Base-by-base conservation (phyloP, 257 asterid species). In the Solanum tarijense region DNA sequence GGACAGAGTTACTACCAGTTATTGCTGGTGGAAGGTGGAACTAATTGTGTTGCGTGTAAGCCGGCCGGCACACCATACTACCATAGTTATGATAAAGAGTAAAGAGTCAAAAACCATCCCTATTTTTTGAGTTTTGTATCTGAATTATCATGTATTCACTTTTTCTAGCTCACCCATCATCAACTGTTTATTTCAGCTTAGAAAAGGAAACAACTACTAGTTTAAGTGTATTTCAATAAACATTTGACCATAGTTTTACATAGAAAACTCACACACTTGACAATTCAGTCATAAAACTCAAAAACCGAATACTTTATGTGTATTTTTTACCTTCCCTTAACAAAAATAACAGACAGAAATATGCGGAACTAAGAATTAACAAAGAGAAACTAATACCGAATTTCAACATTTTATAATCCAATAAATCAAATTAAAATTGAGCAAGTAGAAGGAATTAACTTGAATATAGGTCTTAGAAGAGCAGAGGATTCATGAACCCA, bases 381-480 rank as follows among this genome's bases (percentile, higher is more conserved):
- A 69, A 31, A 71, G 39, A 71, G 23, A 71, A 16, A 18, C n/a
- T 8, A 7, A 34, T 9, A 38, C 29, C 84, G 27, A 78, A 25
- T 78, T 25, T 79, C 32, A 6, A n/a, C 34, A 79, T 27, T 43
- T 3, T 27, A 43, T 41, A 43, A 3, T 41, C 65, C 25, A 16
- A 20, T 16, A 41, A 34, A 41, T 39, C 18, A 78, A 39, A 25
- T 23, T 12, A 78, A 25, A 41, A 43, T 46, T 29, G 23, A 81
- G 85, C 20, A 31, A 48, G 41, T 11, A 41, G 83, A 72, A 35
- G 35, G 31, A 86, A 36, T 35, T 86, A 48, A 96, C 99, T 88
- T 92, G 96, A 95, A 95, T 20, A 96, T 86, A 6, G 98, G 97
- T 86, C 95, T 95, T 21, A 96, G 96, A 83, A 96, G 96, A 69